Evolutionary conservation across 2,329 filamentous ascomycete species (phyloP), one percentile per base, ranked within the genome.

Genomic region (Xylaria hypoxylon): DNA sequence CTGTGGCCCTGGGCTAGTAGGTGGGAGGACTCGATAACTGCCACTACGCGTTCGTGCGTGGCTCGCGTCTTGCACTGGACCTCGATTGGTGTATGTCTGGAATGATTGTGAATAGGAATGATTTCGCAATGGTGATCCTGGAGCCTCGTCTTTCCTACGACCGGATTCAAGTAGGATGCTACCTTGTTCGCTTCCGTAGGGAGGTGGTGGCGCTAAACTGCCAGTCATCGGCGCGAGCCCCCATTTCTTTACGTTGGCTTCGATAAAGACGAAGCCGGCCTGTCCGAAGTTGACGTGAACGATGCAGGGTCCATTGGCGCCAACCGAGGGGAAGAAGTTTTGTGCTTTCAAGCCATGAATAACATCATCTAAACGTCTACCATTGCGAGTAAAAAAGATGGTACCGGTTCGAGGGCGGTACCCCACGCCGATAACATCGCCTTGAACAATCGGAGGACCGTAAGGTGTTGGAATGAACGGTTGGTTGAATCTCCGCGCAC

Each of bases 171-270:
- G 87, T 31, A 99, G 84, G 72, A 99, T 97, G 77, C 94, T 97
- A 74, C 96, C 96, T 80, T 97, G 94, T 81, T 98, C 96, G 69
- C 93, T 97, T 53, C 96, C 96, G 77, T 99, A 99, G 1, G 96
- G 96, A 57, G 96, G 96, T 48, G 96, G 96, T 17, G 96, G 96
- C 31, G 96, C 96, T 66, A 99, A 85, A 75, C 93, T 97, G 65
- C 96, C 96, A 1, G 93, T 97, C 87, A 96, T 96, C 5, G 96
- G 96, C 53, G 96, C 96, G 62, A 99, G 84, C 1, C 96, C 96
- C 96, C 96, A 99, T 84, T 98, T 99, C 88, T 99, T 99, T 67
- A 99, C 96, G 75, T 99, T 99, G 68, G 95, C 96, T 80, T 99
- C 96, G 73, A 99, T 98, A 77, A 98, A 99, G 55, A 99, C 96